Evolutionary conservation across 2,329 filamentous ascomycete species (phyloP).

Genomic region (Pseudogymnoascus pannorum): DNA sequence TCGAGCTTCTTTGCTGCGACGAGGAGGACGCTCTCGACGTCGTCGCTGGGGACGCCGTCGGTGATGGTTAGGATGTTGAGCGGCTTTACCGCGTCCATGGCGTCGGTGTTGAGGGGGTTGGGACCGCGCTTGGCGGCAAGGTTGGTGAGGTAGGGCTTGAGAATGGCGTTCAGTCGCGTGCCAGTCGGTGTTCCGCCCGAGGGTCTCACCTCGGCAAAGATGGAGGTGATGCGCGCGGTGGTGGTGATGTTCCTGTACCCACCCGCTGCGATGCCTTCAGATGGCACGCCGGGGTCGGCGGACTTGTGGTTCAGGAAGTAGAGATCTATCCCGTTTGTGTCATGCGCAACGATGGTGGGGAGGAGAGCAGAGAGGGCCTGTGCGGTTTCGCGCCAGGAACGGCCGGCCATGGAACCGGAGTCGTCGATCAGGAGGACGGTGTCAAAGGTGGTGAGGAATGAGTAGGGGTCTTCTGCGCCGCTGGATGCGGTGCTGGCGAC

Average conservation of each 20-base stretch:
- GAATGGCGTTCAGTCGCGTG: conserved; percentile 59
- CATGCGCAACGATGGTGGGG: conserved; percentile 72
- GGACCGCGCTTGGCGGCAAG: conserved; percentile 36
- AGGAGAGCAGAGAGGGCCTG: conserved; percentile 66
- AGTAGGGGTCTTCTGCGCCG: conserved; percentile 58
- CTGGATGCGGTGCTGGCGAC: conserved; percentile 14
- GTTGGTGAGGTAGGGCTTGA: conserved; percentile 61
- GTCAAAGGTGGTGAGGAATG: conserved; percentile 73
- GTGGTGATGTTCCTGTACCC: conserved; percentile 60
- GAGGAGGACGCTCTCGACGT: conserved; percentile 65
- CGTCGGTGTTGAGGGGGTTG: conserved; percentile 14
- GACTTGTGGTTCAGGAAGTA: conserved; percentile 75
- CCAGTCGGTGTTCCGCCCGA: conserved; percentile 67
- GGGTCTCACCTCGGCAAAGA: conserved; percentile 65
- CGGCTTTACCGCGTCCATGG: conserved; percentile 54
- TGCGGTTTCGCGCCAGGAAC: conserved; percentile 68
- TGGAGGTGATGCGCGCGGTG: conserved; percentile 49
- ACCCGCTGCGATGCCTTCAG: conserved; percentile 34
- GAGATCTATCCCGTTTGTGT: conserved; percentile 80
- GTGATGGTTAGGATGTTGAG: conserved; percentile 92
- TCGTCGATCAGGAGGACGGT: conserved; percentile 90
- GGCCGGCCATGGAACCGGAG: conserved; percentile 74
- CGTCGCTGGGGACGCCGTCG: conserved; percentile 75
- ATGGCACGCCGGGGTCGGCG: conserved; percentile 28
- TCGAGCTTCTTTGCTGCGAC: conserved; percentile 64